phyloP scores from a whole-genome alignment of 208 protist genomes.

The Wallacemonas sp. region DNA sequence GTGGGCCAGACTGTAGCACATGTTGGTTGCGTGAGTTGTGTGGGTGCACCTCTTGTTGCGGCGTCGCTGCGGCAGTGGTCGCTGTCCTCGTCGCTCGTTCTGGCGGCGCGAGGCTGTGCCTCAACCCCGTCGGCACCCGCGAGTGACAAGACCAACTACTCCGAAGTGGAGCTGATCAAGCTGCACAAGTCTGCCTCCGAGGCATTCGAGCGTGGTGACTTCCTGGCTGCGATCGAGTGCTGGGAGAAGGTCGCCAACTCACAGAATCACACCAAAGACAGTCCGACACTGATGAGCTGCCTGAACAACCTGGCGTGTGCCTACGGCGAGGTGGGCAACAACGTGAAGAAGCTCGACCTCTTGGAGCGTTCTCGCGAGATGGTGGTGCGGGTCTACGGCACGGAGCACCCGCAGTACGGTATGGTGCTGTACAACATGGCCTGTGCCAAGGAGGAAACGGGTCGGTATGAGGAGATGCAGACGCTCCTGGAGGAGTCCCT shows the following conservation, averaged over 20 bases:
- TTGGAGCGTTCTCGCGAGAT: slow-evolving; percentile 68
- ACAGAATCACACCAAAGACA: slow-evolving; percentile 48
- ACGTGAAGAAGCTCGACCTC: slow-evolving; percentile 67
- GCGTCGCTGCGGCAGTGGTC: no score
- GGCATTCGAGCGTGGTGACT: slow-evolving; percentile 67
- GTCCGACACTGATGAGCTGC: slow-evolving; percentile 74
- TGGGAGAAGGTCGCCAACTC: slow-evolving; percentile 68
- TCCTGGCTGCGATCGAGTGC: slow-evolving; percentile 52
- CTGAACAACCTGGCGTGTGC: slow-evolving; percentile 88
- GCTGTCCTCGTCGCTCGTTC: background rate
- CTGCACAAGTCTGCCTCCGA: slow-evolving; percentile 59
- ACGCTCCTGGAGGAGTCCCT: slow-evolving; percentile 60
- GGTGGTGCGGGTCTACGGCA: slow-evolving; percentile 63
- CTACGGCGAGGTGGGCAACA: slow-evolving; percentile 82
- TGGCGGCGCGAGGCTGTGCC: background rate
- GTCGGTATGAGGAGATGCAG: slow-evolving; percentile 76
- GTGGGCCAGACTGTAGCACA: background rate
- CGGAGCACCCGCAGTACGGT: slow-evolving; percentile 84
- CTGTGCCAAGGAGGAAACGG: slow-evolving; percentile 77
- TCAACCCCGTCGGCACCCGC: background rate
- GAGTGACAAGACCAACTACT: slow-evolving; percentile 4
- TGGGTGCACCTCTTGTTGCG: no score
- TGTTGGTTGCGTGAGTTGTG: no score
- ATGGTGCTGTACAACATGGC: slow-evolving; percentile 89
- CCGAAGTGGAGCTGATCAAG: slow-evolving; percentile 51